Percentiles rank a stretch among this genome's conserved stretches.
phyloP scores from a whole-genome alignment of 176 grass and related monocot genomes.

The Puccinellia tenuiflora region DNA sequence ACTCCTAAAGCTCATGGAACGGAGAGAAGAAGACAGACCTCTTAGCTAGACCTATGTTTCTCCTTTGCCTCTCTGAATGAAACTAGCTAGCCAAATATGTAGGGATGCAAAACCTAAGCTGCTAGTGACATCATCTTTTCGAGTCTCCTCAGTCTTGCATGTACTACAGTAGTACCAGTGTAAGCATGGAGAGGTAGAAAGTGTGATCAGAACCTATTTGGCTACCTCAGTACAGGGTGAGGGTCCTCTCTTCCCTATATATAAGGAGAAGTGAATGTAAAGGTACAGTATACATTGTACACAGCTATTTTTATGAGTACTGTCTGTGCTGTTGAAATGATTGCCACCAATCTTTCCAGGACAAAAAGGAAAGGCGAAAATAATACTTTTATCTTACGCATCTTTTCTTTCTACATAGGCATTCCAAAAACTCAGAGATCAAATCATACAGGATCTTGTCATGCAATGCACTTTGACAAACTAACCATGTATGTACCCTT shows the following conservation, averaged over 20 bases:
- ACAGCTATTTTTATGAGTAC: constrained; percentile 25
- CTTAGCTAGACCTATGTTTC: background rate
- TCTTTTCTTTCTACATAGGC: background rate
- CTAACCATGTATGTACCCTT: constrained; percentile 10
- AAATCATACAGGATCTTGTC: constrained; percentile 26
- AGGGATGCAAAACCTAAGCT: constrained; percentile 18
- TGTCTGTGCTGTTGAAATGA: constrained; percentile 28
- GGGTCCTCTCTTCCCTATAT: constrained; percentile 44
- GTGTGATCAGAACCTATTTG: constrained; percentile 26
- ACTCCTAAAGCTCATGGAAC: constrained; percentile 10
- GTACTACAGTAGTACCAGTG: constrained; percentile 37
- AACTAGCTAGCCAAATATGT: constrained; percentile 25
- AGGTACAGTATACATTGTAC: constrained; percentile 43
- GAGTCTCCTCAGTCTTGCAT: constrained; percentile 33
- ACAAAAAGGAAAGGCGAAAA: background rate
- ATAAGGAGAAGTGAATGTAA: constrained; percentile 47
- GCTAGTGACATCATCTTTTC: constrained; percentile 28
- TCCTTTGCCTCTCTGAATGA: constrained; percentile 9
- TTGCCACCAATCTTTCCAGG: constrained; percentile 33
- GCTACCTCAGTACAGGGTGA: constrained; percentile 18
- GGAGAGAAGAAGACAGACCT: background rate
- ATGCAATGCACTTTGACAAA: constrained; percentile 39
- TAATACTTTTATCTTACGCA: background rate
- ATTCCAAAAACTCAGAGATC: constrained; percentile 20
- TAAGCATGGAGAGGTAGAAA: constrained; percentile 33